These are phyloP conservation scores for Corchorus capsularis DNA, from an alignment of 345 rosid genomes.

Conservation along the genomic window DNA sequence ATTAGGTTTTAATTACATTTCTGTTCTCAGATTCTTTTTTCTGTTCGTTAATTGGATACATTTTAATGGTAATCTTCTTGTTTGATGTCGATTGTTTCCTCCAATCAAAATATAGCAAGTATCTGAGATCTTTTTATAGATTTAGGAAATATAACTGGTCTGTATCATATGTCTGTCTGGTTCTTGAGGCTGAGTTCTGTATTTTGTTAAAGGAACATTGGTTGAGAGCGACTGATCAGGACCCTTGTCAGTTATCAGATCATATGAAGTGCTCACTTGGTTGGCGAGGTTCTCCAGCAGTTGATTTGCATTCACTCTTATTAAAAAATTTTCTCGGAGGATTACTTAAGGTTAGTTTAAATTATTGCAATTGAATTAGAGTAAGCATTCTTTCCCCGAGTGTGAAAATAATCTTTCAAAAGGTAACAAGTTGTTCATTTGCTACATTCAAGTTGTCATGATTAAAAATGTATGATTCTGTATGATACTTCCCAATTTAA, in stretches of 20 bases:
- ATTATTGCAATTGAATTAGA: background rate
- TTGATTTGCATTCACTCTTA: constrained; percentile 31
- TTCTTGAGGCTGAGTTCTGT: constrained; percentile 19
- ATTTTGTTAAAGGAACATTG: constrained; percentile 22
- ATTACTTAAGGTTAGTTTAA: constrained; percentile 31
- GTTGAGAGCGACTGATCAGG: constrained; percentile 21
- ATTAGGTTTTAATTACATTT: background rate
- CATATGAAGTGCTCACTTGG: constrained; percentile 37
- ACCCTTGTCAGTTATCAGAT: constrained; percentile 21
- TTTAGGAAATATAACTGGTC: background rate
- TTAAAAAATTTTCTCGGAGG: constrained; percentile 16
- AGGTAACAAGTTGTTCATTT: background rate
- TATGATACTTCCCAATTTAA: background rate
- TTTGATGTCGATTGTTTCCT: background rate
- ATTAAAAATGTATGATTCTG: background rate
- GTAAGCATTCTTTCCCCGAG: background rate
- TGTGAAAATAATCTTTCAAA: background rate
- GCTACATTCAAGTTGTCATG: background rate
- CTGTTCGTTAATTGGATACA: background rate
- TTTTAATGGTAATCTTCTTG: background rate
- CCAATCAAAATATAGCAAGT: background rate
- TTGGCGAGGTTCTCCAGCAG: constrained; percentile 30
- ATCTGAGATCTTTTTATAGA: background rate
- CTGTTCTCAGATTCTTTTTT: background rate
- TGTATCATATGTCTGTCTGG: background rate